phyloP scores from a whole-genome alignment of 352 stramenopile genomes.

The Globisporangium mamillatum region DNA sequence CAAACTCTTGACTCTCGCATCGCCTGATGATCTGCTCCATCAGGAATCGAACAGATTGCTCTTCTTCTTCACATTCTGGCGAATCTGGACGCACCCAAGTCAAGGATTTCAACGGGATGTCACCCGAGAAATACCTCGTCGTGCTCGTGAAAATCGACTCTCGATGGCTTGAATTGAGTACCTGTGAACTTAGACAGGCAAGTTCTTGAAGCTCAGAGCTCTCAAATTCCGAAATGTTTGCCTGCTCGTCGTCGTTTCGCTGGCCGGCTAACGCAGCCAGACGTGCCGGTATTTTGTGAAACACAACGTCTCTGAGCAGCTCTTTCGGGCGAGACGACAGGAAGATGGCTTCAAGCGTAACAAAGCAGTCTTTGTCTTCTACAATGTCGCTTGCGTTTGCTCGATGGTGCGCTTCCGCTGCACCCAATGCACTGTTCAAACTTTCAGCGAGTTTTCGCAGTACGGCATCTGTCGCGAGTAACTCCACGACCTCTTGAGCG shows the following conservation, averaged over 20 bases:
- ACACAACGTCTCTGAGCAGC: slow-evolving; percentile 11
- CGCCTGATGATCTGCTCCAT: slow-evolving; percentile 25
- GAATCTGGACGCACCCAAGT: slow-evolving; percentile 22
- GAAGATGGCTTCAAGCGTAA: slow-evolving; percentile 23
- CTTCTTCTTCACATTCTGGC: slow-evolving; percentile 14
- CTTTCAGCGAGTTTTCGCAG: background rate
- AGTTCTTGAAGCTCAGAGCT: slow-evolving; percentile 19
- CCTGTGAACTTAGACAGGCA: slow-evolving; percentile 21
- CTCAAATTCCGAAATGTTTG: slow-evolving; percentile 1
- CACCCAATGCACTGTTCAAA: background rate
- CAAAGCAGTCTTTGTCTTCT: slow-evolving; percentile 12
- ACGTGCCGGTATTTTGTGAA: slow-evolving; percentile 18
- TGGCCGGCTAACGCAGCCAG: slow-evolving; percentile 19
- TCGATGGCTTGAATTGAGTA: slow-evolving; percentile 20
- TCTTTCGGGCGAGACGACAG: slow-evolving; percentile 22
- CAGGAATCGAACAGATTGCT: slow-evolving; percentile 24
- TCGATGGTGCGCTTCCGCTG: background rate
- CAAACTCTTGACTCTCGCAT: slow-evolving; percentile 17
- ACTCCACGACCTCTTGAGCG: background rate
- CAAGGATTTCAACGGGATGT: slow-evolving; percentile 25
- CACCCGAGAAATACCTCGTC: slow-evolving; percentile 21
- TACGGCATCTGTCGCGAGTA: slow-evolving; percentile 4
- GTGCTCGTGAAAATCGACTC: slow-evolving; percentile 21
- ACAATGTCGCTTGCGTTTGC: background rate
- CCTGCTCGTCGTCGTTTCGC: background rate